These are phyloP conservation scores for Flagelloscypha sp. DNA, from an alignment of 768 basidiomycete genomes.

Conservation along the genomic window DNA sequence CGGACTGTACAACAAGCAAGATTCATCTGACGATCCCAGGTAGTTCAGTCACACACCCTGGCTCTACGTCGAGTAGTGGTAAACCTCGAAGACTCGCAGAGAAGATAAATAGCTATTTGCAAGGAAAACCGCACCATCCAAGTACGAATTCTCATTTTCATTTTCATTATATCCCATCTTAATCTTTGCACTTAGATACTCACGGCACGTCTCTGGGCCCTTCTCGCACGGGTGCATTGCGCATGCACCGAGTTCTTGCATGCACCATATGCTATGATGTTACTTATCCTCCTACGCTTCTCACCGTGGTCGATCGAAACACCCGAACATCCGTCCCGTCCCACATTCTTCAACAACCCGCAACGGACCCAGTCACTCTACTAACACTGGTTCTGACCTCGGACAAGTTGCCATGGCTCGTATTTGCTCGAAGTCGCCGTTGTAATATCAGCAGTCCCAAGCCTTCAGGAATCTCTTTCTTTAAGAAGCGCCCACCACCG, in stretches of 20 bases:
- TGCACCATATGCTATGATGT: constrained; percentile 56
- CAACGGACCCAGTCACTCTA: constrained; percentile 52
- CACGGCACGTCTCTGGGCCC: constrained; percentile 28
- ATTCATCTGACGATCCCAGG: too few relatives aligned
- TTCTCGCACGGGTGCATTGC: constrained; percentile 28
- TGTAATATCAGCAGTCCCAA: too few relatives aligned
- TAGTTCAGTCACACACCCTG: too few relatives aligned
- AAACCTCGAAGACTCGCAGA: too few relatives aligned
- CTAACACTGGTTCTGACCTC: constrained; percentile 44
- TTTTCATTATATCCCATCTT: too few relatives aligned
- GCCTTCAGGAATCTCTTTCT: constrained; percentile 14
- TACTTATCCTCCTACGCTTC: constrained; percentile 47
- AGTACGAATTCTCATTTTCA: too few relatives aligned
- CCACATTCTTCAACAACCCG: constrained; percentile 51
- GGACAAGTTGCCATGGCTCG: constrained; percentile 56
- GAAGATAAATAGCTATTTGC: too few relatives aligned
- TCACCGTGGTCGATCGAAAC: constrained; percentile 47
- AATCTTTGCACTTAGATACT: too few relatives aligned
- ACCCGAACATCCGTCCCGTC: constrained; percentile 46
- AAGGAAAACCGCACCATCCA: too few relatives aligned
- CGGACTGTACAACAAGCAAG: too few relatives aligned
- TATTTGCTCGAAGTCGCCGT: constrained; percentile 38
- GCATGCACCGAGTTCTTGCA: constrained; percentile 60
- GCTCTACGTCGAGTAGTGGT: too few relatives aligned
- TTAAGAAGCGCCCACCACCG: too few relatives aligned